Evolutionary conservation across 2,329 filamentous ascomycete genomes (phyloP).

Genomic region (Trichoderma atroviride): DNA sequence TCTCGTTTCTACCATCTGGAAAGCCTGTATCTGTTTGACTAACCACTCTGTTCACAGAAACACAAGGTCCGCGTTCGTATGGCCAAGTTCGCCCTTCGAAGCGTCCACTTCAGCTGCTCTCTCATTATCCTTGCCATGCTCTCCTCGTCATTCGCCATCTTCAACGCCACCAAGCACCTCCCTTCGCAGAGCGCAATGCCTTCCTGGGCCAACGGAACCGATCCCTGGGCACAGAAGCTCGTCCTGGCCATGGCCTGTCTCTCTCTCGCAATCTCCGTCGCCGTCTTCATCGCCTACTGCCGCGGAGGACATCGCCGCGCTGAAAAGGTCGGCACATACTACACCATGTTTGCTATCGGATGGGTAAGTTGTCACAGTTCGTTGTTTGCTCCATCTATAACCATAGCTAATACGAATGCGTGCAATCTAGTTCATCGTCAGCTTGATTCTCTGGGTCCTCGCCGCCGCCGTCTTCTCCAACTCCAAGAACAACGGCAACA

Average conservation of each 20-base stretch:
- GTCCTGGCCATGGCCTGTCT: constrained; percentile 78
- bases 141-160: constrained; percentile 84
- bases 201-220: constrained; percentile 77
- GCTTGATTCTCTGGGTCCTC: constrained; percentile 87
- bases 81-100: constrained; percentile 92
- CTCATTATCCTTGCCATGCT: constrained; percentile 92
- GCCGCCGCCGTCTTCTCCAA: constrained; percentile 84
- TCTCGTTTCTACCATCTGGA: background rate
- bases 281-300: constrained; percentile 84
- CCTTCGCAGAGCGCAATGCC: constrained; percentile 78
- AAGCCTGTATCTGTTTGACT: too few species aligned
- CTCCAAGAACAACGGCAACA: constrained; percentile 66
- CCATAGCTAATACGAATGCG: constrained; percentile 1
- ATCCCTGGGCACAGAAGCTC: constrained; percentile 82
- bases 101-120: constrained; percentile 95
- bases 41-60: constrained; percentile 60
- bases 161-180: constrained; percentile 80
- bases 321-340: constrained; percentile 93
- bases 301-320: constrained; percentile 84
- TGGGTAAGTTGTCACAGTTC: constrained; percentile 54
- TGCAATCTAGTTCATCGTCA: constrained; percentile 71
- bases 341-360: constrained; percentile 87
- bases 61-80: constrained; percentile 88
- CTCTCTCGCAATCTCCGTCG: constrained; percentile 76
- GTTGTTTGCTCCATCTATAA: background rate